Evolutionary conservation across 2,329 filamentous ascomycete species (phyloP).

Genomic region (Cladosporium phlei): DNA sequence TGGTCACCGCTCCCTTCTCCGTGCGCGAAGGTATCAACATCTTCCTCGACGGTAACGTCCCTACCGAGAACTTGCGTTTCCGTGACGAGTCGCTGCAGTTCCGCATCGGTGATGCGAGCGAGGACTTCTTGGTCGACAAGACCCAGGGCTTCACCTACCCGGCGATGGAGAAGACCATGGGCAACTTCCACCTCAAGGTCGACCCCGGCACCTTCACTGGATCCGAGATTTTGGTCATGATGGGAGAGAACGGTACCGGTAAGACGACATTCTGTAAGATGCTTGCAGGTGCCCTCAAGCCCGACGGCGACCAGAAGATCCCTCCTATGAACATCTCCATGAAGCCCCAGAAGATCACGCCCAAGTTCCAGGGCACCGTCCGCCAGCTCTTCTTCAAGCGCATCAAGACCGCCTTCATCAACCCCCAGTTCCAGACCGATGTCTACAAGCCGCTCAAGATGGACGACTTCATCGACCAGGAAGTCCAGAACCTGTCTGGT

Average conservation of each 20-base stretch:
- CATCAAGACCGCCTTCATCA: constrained; percentile 95
- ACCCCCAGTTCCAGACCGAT: constrained; percentile 97
- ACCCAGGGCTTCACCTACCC: constrained; percentile 83
- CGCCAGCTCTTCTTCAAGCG: constrained; percentile 99
- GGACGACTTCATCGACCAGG: constrained; percentile 98
- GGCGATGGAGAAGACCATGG: constrained; percentile 86
- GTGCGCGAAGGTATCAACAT: constrained; percentile 99
- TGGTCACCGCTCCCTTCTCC: constrained; percentile 90
- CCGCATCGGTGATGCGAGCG: constrained; percentile 81
- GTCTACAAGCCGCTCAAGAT: constrained; percentile 99
- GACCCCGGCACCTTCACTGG: constrained; percentile 87
- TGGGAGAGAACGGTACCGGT: constrained; percentile 99
- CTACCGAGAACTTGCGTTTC: constrained; percentile 97
- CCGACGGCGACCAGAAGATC: constrained; percentile 71
- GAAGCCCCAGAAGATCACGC: constrained; percentile 99
- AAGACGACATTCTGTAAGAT: constrained; percentile 99
- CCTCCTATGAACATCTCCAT: constrained; percentile 97
- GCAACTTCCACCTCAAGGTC: constrained; percentile 77
- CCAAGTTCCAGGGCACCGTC: constrained; percentile 95
- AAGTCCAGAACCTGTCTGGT: constrained; percentile 97
- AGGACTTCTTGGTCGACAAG: constrained; percentile 83
- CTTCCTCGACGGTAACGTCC: constrained; percentile 96
- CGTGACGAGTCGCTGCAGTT: constrained; percentile 95
- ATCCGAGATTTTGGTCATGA: constrained; percentile 98
- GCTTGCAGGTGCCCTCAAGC: constrained; percentile 87